phyloP scores from a whole-genome alignment of 495 filamentous ascomycete species.

The Aspergillus baeticus region DNA sequence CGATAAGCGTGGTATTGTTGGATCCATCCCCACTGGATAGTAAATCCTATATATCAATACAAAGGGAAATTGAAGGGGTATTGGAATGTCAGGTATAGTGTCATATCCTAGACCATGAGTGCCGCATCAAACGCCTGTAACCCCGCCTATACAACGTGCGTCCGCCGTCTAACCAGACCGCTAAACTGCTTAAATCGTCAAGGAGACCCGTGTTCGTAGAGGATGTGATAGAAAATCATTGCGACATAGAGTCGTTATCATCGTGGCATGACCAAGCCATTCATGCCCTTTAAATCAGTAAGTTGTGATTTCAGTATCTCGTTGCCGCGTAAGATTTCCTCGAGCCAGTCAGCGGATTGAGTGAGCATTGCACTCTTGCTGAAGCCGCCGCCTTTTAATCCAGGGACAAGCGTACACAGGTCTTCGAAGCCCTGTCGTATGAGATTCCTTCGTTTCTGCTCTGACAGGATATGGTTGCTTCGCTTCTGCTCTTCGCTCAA shows the following conservation, averaged over 20 bases:
- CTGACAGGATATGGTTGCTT: slow-evolving; percentile 83
- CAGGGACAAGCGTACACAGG: slow-evolving; percentile 68
- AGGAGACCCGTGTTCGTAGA: neutral
- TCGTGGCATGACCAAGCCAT: slow-evolving; percentile 44
- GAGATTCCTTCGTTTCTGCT: slow-evolving; percentile 78
- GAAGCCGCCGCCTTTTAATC: slow-evolving; percentile 63
- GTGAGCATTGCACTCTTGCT: slow-evolving; percentile 78
- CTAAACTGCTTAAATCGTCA: slow-evolving; percentile 16
- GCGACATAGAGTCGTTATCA: slow-evolving; percentile 25
- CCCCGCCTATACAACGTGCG: slow-evolving; percentile 7
- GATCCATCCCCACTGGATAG: neutral
- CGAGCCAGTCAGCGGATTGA: slow-evolving; percentile 71
- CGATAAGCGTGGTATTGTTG: neutral
- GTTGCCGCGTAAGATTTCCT: slow-evolving; percentile 68
- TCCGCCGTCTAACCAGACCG: slow-evolving; percentile 17
- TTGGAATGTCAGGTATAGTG: neutral
- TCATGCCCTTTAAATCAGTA: slow-evolving; percentile 40
- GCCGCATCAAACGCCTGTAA: slow-evolving; percentile 13
- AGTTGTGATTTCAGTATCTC: slow-evolving; percentile 47
- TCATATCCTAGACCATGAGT: slow-evolving; percentile 11
- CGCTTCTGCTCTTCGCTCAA: slow-evolving; percentile 82
- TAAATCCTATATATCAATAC: slow-evolving; percentile 7
- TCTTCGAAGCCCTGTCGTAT: slow-evolving; percentile 79
- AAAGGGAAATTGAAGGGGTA: neutral
- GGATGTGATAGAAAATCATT: slow-evolving; percentile 21